Evolutionary conservation across 306 rosid genomes (phyloP).

Genomic region (Dryas drummondii): DNA sequence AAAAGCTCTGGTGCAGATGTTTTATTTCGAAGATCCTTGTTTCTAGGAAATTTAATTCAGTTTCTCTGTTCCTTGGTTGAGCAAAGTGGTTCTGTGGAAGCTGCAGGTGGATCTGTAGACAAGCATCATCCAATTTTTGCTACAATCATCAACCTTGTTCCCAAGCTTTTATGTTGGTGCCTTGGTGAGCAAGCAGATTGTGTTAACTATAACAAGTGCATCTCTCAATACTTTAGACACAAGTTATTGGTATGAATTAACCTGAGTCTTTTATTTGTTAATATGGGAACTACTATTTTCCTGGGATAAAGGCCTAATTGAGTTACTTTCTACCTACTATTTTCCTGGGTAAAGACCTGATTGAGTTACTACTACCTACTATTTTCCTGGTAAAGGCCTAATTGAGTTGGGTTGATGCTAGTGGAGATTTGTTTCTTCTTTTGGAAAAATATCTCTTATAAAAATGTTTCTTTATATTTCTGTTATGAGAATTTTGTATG

Average conservation of each 20-base stretch:
- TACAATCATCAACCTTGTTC: conserved; percentile 49
- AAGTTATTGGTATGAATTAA: conserved; percentile 72
- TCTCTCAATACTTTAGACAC: conserved; percentile 70
- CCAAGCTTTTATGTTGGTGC: conserved; percentile 64
- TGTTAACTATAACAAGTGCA: conserved; percentile 28
- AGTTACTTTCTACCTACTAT: neutral
- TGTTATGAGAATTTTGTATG: neutral
- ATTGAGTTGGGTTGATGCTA: neutral
- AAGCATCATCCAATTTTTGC: conserved; percentile 46
- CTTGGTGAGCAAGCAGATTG: conserved; percentile 43
- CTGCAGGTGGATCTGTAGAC: conserved; percentile 35
- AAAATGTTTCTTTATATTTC: neutral
- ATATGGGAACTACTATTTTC: neutral
- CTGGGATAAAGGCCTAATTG: neutral
- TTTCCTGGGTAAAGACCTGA: neutral
- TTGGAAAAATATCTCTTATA: neutral
- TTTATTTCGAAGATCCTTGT: conserved; percentile 29
- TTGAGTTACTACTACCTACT: neutral
- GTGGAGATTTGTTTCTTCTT: neutral
- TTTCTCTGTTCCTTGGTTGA: conserved; percentile 75
- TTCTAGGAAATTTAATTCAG: conserved; percentile 75
- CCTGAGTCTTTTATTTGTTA: conserved; percentile 16
- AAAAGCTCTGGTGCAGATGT: conserved; percentile 30
- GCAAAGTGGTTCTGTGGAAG: conserved; percentile 43
- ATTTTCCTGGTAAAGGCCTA: neutral